Conservation (phyloP, 768 basidiomycete genomes). For the Pholiota conissans region DNA sequence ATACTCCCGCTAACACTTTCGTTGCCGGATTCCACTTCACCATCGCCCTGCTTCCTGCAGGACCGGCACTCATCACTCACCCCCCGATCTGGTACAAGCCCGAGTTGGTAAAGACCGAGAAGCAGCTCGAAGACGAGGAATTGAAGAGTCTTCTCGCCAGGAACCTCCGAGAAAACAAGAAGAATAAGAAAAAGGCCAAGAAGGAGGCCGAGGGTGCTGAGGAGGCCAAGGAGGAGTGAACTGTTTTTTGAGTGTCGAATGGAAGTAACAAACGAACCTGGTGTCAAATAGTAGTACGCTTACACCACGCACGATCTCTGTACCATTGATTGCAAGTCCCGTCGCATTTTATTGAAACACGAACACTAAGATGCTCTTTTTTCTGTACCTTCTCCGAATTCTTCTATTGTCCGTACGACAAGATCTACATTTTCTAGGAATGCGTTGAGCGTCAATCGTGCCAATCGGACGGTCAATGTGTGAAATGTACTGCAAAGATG, state of each 20-base stretch:
- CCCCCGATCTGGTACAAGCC: conserved; percentile 92
- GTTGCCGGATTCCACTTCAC: conserved; percentile 98
- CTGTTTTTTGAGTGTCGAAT: neutral
- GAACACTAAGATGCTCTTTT: conserved; percentile 18
- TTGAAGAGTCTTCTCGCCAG: conserved; percentile 76
- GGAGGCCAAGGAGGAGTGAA: conserved; percentile 27
- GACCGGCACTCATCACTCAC: conserved; percentile 84
- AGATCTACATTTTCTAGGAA: conserved; percentile 91
- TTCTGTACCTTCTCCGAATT: conserved; percentile 73
- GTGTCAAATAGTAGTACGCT: neutral
- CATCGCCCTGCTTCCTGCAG: conserved; percentile 86
- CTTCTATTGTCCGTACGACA: conserved; percentile 76
- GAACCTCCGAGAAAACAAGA: conserved; percentile 86
- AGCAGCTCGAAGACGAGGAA: conserved; percentile 86
- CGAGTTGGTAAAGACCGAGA: conserved; percentile 87
- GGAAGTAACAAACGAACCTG: conserved; percentile 1
- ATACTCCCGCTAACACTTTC: conserved; percentile 78
- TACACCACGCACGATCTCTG: conserved; percentile 5
- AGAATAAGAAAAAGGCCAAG: conserved; percentile 86
- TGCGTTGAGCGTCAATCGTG: conserved; percentile 79
- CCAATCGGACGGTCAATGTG: conserved; percentile 82
- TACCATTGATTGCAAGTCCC: conserved; percentile 9
- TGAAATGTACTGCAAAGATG: conserved; percentile 63
- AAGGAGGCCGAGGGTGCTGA: conserved; percentile 42
- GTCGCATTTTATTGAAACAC: conserved; percentile 5